Percentiles rank a stretch among this genome's conserved stretches.
These are phyloP conservation scores for Phytopythium cucurbitacearum DNA, from an alignment of 352 stramenopile genomes.

Conservation along the genomic window DNA sequence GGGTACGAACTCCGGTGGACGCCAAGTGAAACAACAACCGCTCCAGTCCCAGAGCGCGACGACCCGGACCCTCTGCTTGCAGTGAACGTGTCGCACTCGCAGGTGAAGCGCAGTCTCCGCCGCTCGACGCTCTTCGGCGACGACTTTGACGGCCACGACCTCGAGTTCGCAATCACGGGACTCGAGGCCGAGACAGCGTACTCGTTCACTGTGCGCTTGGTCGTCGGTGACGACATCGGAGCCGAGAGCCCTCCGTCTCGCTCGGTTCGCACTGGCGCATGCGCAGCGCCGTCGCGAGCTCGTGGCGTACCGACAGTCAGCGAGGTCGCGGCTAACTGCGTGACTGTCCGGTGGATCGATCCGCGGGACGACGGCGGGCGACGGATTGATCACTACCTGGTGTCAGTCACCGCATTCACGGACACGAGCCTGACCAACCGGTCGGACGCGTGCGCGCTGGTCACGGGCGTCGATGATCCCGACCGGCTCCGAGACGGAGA, in stretches of 20 bases:
- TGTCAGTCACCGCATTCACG: constrained; percentile 8
- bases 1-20: constrained; percentile 69
- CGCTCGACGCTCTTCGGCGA: constrained; percentile 68
- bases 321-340: constrained; percentile 13
- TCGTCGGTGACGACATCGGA: constrained; percentile 48
- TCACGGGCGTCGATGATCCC: neutral
- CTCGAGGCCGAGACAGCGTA: constrained; percentile 60
- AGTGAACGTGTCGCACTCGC: constrained; percentile 50
- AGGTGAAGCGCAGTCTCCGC: constrained; percentile 53
- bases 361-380: constrained; percentile 51
- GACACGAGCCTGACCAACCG: neutral
- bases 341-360: constrained; percentile 53
- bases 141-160: constrained; percentile 75
- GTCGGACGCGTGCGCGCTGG: neutral
- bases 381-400: constrained; percentile 36
- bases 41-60: constrained; percentile 1
- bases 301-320: constrained; percentile 31
- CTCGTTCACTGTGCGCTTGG: constrained; percentile 65
- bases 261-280: constrained; percentile 33
- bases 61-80: neutral
- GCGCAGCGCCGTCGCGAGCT: constrained; percentile 29
- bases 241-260: constrained; percentile 48
- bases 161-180: constrained; percentile 47
- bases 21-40: constrained; percentile 1
- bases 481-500: constrained; percentile 11